phyloP scores from a whole-genome alignment of 176 grass and related monocot genomes.

The Elaeis guineensis region DNA sequence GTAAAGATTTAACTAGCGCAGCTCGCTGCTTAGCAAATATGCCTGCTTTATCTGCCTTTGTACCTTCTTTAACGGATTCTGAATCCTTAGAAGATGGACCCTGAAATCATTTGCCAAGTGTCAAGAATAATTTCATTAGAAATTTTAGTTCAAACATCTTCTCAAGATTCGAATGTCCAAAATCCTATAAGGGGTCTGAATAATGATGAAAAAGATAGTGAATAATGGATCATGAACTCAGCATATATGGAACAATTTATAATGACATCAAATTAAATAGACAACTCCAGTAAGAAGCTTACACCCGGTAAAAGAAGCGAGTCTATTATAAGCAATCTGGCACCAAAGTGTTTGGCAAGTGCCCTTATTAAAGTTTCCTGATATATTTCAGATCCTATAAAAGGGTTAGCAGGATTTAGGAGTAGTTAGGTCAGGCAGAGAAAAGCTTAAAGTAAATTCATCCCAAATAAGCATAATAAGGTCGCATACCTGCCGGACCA shows the following conservation, averaged over 20 bases:
- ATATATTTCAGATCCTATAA: slow-evolving; percentile 89
- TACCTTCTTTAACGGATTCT: slow-evolving; percentile 64
- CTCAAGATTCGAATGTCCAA: too few species aligned
- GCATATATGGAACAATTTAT: neutral
- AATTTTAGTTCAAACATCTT: too few species aligned
- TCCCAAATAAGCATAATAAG: slow-evolving; percentile 15
- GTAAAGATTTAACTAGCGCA: slow-evolving; percentile 6
- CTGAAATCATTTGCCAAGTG: slow-evolving; percentile 29
- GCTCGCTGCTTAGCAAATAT: slow-evolving; percentile 4
- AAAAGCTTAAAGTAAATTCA: neutral
- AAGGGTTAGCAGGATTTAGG: slow-evolving; percentile 8
- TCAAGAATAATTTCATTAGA: neutral
- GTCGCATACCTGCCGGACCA: slow-evolving; percentile 70
- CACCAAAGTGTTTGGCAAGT: slow-evolving; percentile 71
- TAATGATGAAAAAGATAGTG: too few species aligned
- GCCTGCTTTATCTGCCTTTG: slow-evolving; percentile 6
- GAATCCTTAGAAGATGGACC: slow-evolving; percentile 66
- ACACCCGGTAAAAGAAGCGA: slow-evolving; percentile 54
- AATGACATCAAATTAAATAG: neutral
- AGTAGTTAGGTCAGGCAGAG: neutral
- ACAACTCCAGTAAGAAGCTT: slow-evolving; percentile 34
- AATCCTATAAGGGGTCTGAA: too few species aligned
- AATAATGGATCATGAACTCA: too few species aligned
- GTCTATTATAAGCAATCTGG: slow-evolving; percentile 77
- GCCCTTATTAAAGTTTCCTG: slow-evolving; percentile 82